Conservation (phyloP, 2,329 filamentous ascomycete species). For the Fusarium coffeatum region DNA sequence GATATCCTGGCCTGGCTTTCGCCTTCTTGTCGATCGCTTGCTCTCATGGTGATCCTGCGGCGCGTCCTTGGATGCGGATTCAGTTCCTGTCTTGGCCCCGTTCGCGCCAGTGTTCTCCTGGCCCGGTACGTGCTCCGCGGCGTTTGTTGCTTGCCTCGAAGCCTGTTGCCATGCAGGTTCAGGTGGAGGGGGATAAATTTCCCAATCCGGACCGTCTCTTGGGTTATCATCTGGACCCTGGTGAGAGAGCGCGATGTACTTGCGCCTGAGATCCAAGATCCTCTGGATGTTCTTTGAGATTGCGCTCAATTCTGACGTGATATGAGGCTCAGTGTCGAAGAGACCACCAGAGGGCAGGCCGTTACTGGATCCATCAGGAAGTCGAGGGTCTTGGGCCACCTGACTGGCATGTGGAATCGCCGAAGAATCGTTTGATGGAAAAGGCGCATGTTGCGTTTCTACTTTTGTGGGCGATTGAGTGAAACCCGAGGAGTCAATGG, state of each 20-base stretch:
- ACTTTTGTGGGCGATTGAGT: conserved; percentile 27
- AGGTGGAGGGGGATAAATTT: conserved; percentile 90
- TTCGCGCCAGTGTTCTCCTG: conserved; percentile 35
- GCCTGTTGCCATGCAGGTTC: conserved; percentile 81
- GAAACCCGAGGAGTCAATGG: conserved; percentile 22
- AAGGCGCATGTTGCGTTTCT: conserved; percentile 17
- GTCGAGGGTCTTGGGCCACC: conserved; percentile 21
- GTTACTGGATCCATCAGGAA: conserved; percentile 35
- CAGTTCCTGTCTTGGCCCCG: conserved; percentile 20
- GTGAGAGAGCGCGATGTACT: conserved; percentile 86
- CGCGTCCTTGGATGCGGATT: conserved; percentile 14
- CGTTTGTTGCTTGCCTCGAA: conserved; percentile 30
- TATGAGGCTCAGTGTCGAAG: conserved; percentile 78
- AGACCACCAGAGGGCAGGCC: conserved; percentile 59
- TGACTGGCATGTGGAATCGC: conserved; percentile 14
- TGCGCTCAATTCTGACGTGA: conserved; percentile 83
- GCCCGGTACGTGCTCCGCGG: conserved; percentile 32
- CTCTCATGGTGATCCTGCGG: conserved; percentile 47
- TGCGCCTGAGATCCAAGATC: conserved; percentile 87
- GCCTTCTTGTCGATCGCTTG: conserved; percentile 66
- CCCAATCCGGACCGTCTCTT: conserved; percentile 84
- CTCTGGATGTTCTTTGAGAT: conserved; percentile 94
- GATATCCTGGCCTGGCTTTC: conserved; percentile 90
- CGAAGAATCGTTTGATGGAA: conserved; percentile 17
- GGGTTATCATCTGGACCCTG: conserved; percentile 89